These are phyloP conservation scores for Suillus variegatus DNA, from an alignment of 768 basidiomycete species.

Conservation along the genomic window DNA sequence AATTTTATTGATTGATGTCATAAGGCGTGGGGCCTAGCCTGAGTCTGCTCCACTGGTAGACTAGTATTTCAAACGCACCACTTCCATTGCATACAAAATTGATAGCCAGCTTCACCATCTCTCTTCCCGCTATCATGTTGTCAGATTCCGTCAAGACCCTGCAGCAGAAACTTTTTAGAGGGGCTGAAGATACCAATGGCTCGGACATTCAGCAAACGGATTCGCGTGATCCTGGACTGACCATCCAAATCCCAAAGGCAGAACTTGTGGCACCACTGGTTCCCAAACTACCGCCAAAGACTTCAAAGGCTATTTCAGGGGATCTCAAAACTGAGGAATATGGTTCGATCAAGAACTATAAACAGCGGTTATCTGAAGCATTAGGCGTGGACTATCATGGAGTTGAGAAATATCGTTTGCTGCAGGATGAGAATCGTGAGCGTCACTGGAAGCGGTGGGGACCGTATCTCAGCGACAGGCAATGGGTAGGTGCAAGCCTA, in stretches of 20 bases:
- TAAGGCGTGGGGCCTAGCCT: neutral
- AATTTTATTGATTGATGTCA: neutral
- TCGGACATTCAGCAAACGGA: conserved; percentile 18
- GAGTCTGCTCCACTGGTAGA: conserved; percentile 2
- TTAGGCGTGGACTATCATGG: conserved; percentile 77
- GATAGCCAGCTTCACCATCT: conserved; percentile 9
- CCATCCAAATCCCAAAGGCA: conserved; percentile 73
- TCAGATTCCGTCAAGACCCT: conserved; percentile 58
- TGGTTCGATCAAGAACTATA: conserved; percentile 41
- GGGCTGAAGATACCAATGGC: conserved; percentile 28
- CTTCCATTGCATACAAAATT: neutral
- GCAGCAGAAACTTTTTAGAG: conserved; percentile 73
- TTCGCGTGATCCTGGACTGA: conserved; percentile 40
- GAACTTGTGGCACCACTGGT: conserved; percentile 31
- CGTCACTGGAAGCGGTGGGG: conserved; percentile 99
- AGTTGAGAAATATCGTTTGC: conserved; percentile 81
- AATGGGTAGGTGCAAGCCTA: conserved; percentile 71
- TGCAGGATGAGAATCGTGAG: conserved; percentile 77
- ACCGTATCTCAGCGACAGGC: conserved; percentile 94
- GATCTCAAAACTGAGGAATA: conserved; percentile 10
- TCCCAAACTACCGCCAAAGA: conserved; percentile 43
- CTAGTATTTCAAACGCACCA: conserved; percentile 22
- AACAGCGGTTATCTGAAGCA: conserved; percentile 62
- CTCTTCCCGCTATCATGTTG: conserved; percentile 35
- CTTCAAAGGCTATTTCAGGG: conserved; percentile 38